Base-by-base conservation (phyloP, 805 yeast genomes). In the Saccharomycopsis vini region DNA sequence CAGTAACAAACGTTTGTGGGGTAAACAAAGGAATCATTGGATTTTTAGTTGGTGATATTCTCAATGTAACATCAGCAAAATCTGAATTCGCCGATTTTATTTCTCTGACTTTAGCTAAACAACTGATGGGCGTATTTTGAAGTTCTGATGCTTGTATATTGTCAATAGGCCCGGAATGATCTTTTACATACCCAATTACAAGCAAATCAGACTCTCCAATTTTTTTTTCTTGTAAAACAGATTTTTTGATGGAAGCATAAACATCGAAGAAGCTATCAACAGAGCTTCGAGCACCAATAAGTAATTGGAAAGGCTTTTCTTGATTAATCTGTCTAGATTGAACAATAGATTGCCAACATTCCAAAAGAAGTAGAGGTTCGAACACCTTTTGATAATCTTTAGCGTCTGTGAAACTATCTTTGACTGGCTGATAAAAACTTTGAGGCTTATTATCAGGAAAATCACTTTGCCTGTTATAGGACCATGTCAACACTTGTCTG, bases 261-360 rank as follows among this genome's bases (percentile, higher is more conserved):
- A 90, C 81, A 54, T 90, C 97, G 56, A 81, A 84, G 57, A 90
- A 92, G 12, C 84, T 81, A 53, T 88, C 95, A 13, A 85, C 81
- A 1, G 85, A 77, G 2, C 87, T 74, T 52, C 96, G 72, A 29
- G 87, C 83, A 3, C 95, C 97, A 16, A 89, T 66, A 2, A 75
- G 64, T 2, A 89, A 53, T 24, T 71, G 71, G 57, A 89, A 81
- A 0, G 95, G 88, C 4, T 54, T 62, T 29, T 56, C 56, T 7
- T 72, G 73, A 13, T 66, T 63, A 15, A 83, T 75, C 40, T 75
- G 76, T 50, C 82, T 78, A 0, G 92, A 77, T 3, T 85, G 71
- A 51, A 78, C 81, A 22, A 92, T 73, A 0, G 86, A 82, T 56
- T 89, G 95, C 97, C 97, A 94, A 50, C 95, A 84, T 62, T 92